Conservation (phyloP, 352 stramenopile genomes). For the Phytopythium montanum region DNA sequence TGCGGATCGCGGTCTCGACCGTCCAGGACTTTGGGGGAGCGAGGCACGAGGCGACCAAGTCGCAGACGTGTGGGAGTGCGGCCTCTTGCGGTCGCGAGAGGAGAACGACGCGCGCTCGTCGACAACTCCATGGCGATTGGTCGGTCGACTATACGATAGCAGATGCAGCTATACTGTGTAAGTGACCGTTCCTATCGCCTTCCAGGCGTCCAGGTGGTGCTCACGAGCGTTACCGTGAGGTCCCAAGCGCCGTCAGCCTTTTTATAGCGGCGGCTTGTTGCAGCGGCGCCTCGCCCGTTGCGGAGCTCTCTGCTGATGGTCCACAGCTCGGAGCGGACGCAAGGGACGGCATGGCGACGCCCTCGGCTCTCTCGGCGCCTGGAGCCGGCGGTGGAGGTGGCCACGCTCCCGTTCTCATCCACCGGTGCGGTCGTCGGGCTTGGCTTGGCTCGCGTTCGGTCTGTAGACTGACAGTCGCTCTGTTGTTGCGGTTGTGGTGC, state of each 20-base stretch:
- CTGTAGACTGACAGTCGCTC: neutral
- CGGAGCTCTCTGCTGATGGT: slow-evolving; percentile 2
- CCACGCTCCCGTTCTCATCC: slow-evolving; percentile 42
- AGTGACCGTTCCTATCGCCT: neutral
- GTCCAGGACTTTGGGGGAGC: no score
- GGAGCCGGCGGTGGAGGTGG: slow-evolving; percentile 11
- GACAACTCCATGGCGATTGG: no score
- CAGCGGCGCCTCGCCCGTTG: neutral
- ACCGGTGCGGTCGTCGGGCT: slow-evolving; percentile 13
- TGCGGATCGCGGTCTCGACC: no score
- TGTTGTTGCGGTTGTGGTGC: neutral
- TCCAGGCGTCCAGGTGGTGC: neutral
- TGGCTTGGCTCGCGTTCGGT: neutral
- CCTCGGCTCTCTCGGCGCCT: slow-evolving; percentile 2
- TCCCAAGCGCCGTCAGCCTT: neutral
- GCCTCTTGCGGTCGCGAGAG: no score
- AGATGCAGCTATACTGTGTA: neutral
- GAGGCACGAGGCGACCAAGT: no score
- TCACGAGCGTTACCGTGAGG: neutral
- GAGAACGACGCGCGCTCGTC: no score
- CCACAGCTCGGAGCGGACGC: neutral
- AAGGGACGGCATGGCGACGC: slow-evolving; percentile 1
- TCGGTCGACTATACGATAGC: no score
- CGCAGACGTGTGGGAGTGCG: no score
- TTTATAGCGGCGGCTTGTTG: neutral